Percentiles rank a stretch among this genome's conserved stretches.
phyloP scores from a whole-genome alignment of 148 eudicot species.

The Oxyria digyna region DNA sequence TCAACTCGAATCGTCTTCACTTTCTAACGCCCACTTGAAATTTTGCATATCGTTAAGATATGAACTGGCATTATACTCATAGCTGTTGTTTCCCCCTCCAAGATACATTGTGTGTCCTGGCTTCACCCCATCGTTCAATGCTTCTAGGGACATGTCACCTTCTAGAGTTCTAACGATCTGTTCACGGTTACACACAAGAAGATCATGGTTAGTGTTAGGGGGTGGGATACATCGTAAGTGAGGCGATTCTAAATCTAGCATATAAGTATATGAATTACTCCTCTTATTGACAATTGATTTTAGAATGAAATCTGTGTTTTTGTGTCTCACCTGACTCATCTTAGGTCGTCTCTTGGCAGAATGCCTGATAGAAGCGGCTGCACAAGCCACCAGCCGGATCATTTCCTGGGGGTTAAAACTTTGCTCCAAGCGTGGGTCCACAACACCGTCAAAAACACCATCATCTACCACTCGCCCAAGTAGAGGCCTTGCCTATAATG shows the following conservation, averaged over 20 bases:
- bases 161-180: not conserved
- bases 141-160: not conserved
- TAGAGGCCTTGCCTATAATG: conserved; percentile 53
- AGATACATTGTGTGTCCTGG: not conserved
- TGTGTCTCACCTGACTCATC: conserved; percentile 57
- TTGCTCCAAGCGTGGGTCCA: conserved; percentile 40
- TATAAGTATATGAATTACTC: too few species aligned
- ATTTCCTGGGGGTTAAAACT: conserved; percentile 48
- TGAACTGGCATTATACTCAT: too few species aligned
- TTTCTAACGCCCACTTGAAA: too few species aligned
- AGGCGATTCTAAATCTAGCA: too few species aligned
- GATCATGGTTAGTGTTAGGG: not conserved
- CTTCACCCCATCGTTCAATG: not conserved
- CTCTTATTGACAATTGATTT: too few species aligned
- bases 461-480: conserved; percentile 24
- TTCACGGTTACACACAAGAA: not conserved
- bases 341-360: conserved; percentile 63
- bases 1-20: too few species aligned
- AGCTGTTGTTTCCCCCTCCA: too few species aligned
- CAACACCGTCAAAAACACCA: conserved; percentile 36
- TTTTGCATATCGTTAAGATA: too few species aligned
- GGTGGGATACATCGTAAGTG: too few species aligned
- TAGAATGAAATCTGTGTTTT: too few species aligned
- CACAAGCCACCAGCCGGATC: conserved; percentile 51
- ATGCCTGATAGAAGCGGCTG: conserved; percentile 51